Base-by-base conservation (phyloP, 2,329 filamentous ascomycete genomes). In the Ophiostoma angusticollis region DNA sequence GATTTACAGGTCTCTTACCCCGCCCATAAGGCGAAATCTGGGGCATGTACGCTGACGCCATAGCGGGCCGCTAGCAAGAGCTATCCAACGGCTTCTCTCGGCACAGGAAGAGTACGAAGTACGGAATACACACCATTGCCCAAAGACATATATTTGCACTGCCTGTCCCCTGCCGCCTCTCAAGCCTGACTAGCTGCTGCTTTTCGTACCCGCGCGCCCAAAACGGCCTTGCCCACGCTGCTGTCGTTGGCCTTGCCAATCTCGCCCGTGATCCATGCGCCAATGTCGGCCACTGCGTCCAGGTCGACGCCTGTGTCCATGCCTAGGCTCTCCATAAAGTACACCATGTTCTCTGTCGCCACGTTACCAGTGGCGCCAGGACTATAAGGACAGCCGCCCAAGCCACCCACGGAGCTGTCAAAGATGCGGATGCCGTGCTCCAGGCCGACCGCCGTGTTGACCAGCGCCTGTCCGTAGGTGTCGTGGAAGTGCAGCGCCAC, bases 401-500 rank as follows among this genome's bases (percentile, higher is more conserved):
- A 64, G 0, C 85, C 85, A 2, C 74, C 82, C 1, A 93, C 81
- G 38, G 80, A 83, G 47, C 73, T 74, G 53, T 93, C 85, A 54
- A 93, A 91, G 0, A 74, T 82, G 23, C 82, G 64, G 29, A 93
- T 72, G 0, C 85, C 85, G 49, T 82, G 74, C 53, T 84, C 80
- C 22, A 91, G 69, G 27, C 79, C 78, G 0, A 87, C 77, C 9
- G 83, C 76, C 5, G 78, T 79, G 54, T 93, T 93, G 7, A 85
- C 79, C n/a, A 89, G 64, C 1, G 84, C 84, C 62, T 86, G 80
- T 1, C 84, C 84, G 54, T 86, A 89, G 1, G 85, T 93, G 53
- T 93, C 84, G 57, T 93, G 85, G 52, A 93, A 89, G 58, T 93
- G 85, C 62, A 87, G 76, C 0, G 83, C 83, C 9, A 93, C 60